Evolutionary conservation across 352 stramenopile species (phyloP).

Genomic region (Phytophthora megakarya): DNA sequence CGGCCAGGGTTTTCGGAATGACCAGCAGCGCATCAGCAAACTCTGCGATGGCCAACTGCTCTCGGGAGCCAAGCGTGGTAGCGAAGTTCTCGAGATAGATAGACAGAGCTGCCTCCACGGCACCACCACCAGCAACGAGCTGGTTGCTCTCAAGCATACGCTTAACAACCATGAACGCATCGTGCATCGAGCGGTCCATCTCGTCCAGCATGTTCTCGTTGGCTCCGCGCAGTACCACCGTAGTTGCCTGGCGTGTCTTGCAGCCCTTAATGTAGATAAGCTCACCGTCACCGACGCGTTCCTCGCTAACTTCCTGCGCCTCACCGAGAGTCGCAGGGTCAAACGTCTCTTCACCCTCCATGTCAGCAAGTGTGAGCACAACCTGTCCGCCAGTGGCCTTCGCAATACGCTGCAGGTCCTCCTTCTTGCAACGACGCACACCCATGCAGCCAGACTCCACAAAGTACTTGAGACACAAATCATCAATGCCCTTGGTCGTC

Average conservation of each 20-base stretch:
- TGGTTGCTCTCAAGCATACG: slow-evolving; percentile 99
- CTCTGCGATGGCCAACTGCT: slow-evolving; percentile 99
- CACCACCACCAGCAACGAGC: slow-evolving; percentile 97
- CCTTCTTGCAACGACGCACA: slow-evolving; percentile 97
- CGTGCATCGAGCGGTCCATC: slow-evolving; percentile 99
- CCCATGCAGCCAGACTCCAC: slow-evolving; percentile 98
- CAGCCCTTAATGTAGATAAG: slow-evolving; percentile 99
- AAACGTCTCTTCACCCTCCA: slow-evolving; percentile 98
- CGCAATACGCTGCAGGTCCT: slow-evolving; percentile 98
- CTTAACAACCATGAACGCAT: slow-evolving; percentile 99
- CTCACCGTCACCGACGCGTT: slow-evolving; percentile 98
- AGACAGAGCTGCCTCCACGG: slow-evolving; percentile 97
- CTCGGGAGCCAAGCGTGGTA: slow-evolving; percentile 94
- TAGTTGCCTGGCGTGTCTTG: slow-evolving; percentile 94
- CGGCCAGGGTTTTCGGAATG: slow-evolving; percentile 98
- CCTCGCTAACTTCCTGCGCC: slow-evolving; percentile 94
- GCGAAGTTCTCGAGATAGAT: slow-evolving; percentile 99
- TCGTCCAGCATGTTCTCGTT: slow-evolving; percentile 99
- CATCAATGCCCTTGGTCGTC: slow-evolving; percentile 99
- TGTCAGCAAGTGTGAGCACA: slow-evolving; percentile 97
- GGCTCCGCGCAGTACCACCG: slow-evolving; percentile 97
- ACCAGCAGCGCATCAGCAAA: slow-evolving; percentile 98
- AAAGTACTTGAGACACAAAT: slow-evolving; percentile 99
- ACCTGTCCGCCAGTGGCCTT: slow-evolving; percentile 98
- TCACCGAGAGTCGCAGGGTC: slow-evolving; percentile 93